These are phyloP conservation scores for Schizophyllum commune DNA, from an alignment of 1,284 basidiomycete genomes.

Conservation along the genomic window DNA sequence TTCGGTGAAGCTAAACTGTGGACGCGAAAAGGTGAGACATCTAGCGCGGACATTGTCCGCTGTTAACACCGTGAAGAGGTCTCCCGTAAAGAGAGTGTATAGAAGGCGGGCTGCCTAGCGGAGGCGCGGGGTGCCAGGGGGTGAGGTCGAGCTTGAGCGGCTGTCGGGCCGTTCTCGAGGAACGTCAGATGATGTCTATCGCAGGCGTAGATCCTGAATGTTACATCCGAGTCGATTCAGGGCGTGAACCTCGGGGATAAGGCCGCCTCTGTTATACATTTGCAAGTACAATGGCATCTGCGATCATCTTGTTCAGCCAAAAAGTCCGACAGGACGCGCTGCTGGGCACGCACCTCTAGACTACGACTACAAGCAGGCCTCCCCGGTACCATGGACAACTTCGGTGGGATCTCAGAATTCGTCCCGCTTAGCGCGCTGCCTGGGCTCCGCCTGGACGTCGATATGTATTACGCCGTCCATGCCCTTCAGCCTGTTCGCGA, in stretches of 20 bases:
- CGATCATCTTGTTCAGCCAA: background rate
- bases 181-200: background rate
- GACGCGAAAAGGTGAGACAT: background rate
- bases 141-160: background rate
- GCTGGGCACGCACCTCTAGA: background rate
- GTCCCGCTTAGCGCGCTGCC: slow-evolving; percentile 22
- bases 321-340: background rate
- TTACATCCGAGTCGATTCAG: background rate
- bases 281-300: background rate
- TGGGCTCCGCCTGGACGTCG: slow-evolving; percentile 21
- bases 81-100: background rate
- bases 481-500: slow-evolving; percentile 17
- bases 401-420: background rate
- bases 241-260: background rate
- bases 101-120: background rate
- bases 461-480: slow-evolving; percentile 22
- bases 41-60: background rate
- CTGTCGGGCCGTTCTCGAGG: too few relatives aligned
- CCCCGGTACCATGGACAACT: too few relatives aligned
- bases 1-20: too few relatives aligned
- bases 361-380: too few relatives aligned
- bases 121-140: too few relatives aligned
- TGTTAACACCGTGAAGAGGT: background rate
- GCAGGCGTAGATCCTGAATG: background rate
- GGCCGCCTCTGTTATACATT: background rate